Evolutionary conservation across 2,329 filamentous ascomycete genomes (phyloP), one percentile per base, ranked within the genome.

Genomic region (Beauveria scarabaeidicola): DNA sequence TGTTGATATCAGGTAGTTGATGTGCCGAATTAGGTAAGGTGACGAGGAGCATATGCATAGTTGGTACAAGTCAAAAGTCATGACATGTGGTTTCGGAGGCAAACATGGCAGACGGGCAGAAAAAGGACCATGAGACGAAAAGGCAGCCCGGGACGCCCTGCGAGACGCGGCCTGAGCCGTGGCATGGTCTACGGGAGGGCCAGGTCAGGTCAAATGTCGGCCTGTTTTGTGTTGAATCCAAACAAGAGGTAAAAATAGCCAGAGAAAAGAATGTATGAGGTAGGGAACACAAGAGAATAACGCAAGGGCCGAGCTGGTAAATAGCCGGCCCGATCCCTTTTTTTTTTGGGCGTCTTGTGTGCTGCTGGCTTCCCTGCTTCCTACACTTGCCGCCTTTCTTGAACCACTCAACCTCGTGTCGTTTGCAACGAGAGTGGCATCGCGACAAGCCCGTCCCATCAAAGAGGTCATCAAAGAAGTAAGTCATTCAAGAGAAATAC

Each of bases 131-230:
- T 36, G 43, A 40, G 40, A 56, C 43, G 32, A 40, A 13, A 40
- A 46, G n/a, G 38, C n/a, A 21, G 43, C 5, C 3, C 52, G 41
- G 43, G 29, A 36, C 27, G 52, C 41, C 19, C 21, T 55, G 41
- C n/a, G 41, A 56, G 53, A 46, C 21, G 53, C 53, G 53, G 44
- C 27, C 44, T 48, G 53, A 25, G 53, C 53, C 25, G 53, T 56
- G 43, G 19, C 19, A 54, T 54, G 40, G 27, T 9, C 41, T 25
- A 47, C 43, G 43, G 43, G 27, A 38, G 44, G 41, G 23, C 41
- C 13, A 48, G 29, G 17, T 47, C 40, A 15, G 44, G 15, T 40
- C 43, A 21, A 47, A 19, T 17, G 23, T 15, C 29, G 19, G 40
- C 7, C 51, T 29, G 38, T 55, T 36, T 32, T 11, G 27, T 40